Evolutionary conservation across 164 flowering plant genomes (phyloP).

Genomic region (Dillenia suffruticosa): DNA sequence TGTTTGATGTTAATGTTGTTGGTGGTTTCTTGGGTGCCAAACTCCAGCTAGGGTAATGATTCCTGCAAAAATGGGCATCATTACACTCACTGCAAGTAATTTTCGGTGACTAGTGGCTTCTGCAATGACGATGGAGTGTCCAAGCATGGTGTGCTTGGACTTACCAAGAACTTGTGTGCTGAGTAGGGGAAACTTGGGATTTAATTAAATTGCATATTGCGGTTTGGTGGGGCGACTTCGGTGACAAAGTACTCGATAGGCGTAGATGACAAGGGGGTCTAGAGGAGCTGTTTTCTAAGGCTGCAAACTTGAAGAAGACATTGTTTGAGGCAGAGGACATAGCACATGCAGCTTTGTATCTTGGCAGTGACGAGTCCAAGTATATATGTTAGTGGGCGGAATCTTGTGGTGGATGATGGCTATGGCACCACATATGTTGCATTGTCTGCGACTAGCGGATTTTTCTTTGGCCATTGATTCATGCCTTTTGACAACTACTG

Average conservation of each 20-base stretch:
- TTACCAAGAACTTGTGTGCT: constrained; percentile 13
- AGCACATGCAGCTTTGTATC: constrained; percentile 14
- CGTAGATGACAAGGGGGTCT: not conserved
- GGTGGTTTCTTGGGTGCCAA: constrained; percentile 28
- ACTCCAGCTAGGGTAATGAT: constrained; percentile 41
- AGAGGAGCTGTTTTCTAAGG: not conserved
- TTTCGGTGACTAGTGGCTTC: constrained; percentile 9
- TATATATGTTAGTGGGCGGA: constrained; percentile 21
- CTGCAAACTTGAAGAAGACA: constrained; percentile 11
- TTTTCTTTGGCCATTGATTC: too few relatives aligned
- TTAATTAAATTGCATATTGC: constrained; percentile 21
- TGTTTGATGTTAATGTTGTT: constrained; percentile 12
- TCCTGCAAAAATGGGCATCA: constrained; percentile 19
- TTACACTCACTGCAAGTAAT: constrained; percentile 29
- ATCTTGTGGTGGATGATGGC: constrained; percentile 24
- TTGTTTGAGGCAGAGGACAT: constrained; percentile 9
- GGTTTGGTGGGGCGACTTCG: constrained; percentile 2
- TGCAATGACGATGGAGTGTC: too few relatives aligned
- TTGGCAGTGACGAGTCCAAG: constrained; percentile 20
- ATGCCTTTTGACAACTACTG: too few relatives aligned
- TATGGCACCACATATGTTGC: constrained; percentile 11
- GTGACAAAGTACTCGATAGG: not conserved
- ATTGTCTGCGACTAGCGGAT: too few relatives aligned
- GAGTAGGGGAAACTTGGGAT: constrained; percentile 23
- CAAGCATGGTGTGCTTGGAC: constrained; percentile 10